These are phyloP conservation scores for Selenicereus undatus DNA, from an alignment of 148 eudicot species.

Conservation along the genomic window DNA sequence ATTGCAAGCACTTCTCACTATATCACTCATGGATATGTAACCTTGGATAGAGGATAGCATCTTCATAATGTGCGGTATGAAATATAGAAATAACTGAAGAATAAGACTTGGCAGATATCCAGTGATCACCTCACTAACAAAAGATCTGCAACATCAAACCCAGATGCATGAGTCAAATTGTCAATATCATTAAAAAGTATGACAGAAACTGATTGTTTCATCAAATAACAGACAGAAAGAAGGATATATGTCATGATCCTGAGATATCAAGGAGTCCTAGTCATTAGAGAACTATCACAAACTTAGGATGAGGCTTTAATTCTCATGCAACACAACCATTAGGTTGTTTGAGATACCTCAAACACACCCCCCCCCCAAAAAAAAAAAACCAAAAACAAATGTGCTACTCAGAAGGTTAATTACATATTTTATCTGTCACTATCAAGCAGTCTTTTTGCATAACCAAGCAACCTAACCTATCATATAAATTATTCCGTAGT, in stretches of 20 bases:
- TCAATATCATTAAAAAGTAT: background rate
- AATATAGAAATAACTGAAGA: slow-evolving; percentile 54
- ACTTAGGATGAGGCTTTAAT: background rate
- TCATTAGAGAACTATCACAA: background rate
- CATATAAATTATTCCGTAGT: background rate
- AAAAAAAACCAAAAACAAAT: background rate
- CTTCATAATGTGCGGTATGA: slow-evolving; percentile 71
- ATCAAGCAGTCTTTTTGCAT: background rate
- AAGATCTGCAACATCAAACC: slow-evolving; percentile 41
- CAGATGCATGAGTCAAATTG: slow-evolving; percentile 9
- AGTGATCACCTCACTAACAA: slow-evolving; percentile 65
- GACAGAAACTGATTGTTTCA: background rate
- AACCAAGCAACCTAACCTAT: background rate
- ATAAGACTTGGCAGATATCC: slow-evolving; percentile 93
- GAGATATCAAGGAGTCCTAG: background rate
- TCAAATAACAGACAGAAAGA: background rate
- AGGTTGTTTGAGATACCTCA: background rate
- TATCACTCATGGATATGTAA: slow-evolving; percentile 61
- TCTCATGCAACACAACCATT: background rate
- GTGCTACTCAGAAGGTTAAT: too few relatives aligned
- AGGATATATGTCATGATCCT: background rate
- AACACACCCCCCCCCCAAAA: background rate
- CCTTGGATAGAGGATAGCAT: slow-evolving; percentile 79
- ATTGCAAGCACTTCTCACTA: slow-evolving; percentile 72
- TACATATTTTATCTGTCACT: background rate